Conservation (phyloP, 2,329 filamentous ascomycete species). For the Geosmithia putterillii region DNA sequence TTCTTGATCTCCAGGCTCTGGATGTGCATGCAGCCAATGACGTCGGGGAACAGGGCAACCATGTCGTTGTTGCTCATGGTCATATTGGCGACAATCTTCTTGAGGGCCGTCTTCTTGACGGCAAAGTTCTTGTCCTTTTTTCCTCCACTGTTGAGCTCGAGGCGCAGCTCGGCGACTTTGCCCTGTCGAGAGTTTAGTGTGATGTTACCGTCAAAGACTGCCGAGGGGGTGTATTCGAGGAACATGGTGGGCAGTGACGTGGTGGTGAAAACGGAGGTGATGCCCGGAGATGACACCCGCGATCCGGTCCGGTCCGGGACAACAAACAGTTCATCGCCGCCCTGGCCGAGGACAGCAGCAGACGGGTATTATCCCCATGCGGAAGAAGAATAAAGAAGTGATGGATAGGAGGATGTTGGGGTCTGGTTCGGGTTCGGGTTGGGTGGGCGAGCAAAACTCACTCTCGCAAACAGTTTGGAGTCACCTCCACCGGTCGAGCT, state of each 20-base stretch:
- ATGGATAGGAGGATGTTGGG: background rate
- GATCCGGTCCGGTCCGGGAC: no score
- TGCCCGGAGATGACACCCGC: constrained; percentile 5
- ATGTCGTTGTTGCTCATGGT: constrained; percentile 99
- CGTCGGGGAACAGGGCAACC: constrained; percentile 91
- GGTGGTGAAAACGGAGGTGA: background rate
- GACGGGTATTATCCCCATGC: background rate
- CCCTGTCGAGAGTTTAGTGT: constrained; percentile 62
- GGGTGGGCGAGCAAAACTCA: constrained; percentile 32
- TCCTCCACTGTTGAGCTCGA: constrained; percentile 83
- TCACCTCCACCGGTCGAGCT: constrained; percentile 61
- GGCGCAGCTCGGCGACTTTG: constrained; percentile 94
- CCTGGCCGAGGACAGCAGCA: background rate
- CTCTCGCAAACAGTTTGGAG: constrained; percentile 98
- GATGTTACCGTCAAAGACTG: constrained; percentile 23
- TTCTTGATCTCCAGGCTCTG: constrained; percentile 97
- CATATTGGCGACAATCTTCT: constrained; percentile 99
- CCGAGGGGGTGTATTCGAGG: constrained; percentile 37
- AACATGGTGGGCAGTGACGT: constrained; percentile 26
- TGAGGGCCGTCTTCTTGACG: constrained; percentile 92
- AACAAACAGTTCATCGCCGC: background rate
- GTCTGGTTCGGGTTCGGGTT: constrained; percentile 4
- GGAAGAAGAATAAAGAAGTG: background rate
- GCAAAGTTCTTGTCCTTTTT: constrained; percentile 98
- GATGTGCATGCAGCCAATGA: constrained; percentile 91